phyloP scores from a whole-genome alignment of 1,284 basidiomycete species.

The Puccinia novopanici region DNA sequence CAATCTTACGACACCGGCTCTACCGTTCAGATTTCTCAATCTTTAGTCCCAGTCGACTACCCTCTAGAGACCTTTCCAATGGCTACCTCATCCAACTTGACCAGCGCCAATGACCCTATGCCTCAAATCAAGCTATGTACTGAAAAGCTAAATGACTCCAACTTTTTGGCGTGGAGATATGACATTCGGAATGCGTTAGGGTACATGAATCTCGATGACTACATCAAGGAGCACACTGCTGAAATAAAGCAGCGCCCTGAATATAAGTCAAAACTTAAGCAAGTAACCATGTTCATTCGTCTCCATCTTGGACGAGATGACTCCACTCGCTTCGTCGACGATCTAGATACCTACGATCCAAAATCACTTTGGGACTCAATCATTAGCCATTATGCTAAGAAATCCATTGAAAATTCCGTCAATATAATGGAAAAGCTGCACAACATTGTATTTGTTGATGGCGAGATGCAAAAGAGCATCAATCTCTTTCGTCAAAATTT shows the following conservation, averaged over 20 bases:
- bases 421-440: not conserved
- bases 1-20: not conserved
- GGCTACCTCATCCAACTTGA: not conserved
- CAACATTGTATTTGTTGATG: not conserved
- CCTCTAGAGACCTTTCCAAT: too few relatives aligned
- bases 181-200: not conserved
- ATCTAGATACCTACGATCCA: not conserved
- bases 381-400: not conserved
- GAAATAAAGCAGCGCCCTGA: not conserved
- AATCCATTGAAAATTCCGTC: not conserved
- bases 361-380: conserved; percentile 9
- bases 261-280: not conserved
- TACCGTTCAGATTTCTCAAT: not conserved
- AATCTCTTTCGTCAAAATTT: not conserved
- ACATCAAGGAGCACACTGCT: not conserved
- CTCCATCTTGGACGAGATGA: not conserved
- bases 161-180: not conserved
- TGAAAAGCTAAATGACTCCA: not conserved
- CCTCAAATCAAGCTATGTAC: not conserved
- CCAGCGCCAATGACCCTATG: not conserved
- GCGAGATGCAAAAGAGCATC: not conserved
- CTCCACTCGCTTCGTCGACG: not conserved
- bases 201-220: conserved; percentile 1
- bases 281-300: not conserved
- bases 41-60: not conserved